These are phyloP conservation scores for Talaromyces islandicus DNA, from an alignment of 2,329 filamentous ascomycete genomes.

Conservation along the genomic window DNA sequence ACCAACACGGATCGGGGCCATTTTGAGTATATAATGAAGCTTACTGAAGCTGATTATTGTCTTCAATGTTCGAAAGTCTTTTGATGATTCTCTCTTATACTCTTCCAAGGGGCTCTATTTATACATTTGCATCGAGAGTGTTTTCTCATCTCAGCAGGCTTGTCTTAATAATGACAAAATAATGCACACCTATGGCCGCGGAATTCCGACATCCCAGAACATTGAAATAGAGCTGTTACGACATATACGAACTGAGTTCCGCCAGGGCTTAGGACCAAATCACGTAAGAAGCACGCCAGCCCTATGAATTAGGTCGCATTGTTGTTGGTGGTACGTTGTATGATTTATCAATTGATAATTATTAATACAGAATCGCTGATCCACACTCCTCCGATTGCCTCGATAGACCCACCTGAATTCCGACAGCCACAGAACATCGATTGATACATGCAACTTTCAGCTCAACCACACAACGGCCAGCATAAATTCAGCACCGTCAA, in stretches of 20 bases:
- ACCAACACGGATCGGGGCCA: conserved; percentile 10
- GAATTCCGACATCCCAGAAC: background rate
- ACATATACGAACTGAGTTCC: background rate
- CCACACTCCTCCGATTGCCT: background rate
- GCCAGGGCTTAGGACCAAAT: background rate
- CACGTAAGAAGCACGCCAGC: background rate
- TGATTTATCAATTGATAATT: background rate
- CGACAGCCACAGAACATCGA: background rate
- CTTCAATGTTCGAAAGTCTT: background rate
- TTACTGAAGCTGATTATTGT: background rate
- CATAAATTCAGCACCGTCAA: background rate
- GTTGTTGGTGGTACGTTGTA: background rate
- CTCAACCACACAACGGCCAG: background rate
- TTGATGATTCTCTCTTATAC: background rate
- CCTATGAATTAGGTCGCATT: background rate
- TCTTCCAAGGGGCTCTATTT: background rate
- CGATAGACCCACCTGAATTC: conserved; percentile 3
- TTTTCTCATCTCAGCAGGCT: background rate
- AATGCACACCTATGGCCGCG: background rate
- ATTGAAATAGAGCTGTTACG: background rate
- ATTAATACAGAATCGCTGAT: background rate
- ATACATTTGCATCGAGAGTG: background rate
- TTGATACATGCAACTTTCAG: background rate
- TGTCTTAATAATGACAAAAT: background rate
- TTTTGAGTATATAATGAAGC: background rate